Evolutionary conservation across 441 rosid genomes (phyloP).

Genomic region (Kokia cookei): DNA sequence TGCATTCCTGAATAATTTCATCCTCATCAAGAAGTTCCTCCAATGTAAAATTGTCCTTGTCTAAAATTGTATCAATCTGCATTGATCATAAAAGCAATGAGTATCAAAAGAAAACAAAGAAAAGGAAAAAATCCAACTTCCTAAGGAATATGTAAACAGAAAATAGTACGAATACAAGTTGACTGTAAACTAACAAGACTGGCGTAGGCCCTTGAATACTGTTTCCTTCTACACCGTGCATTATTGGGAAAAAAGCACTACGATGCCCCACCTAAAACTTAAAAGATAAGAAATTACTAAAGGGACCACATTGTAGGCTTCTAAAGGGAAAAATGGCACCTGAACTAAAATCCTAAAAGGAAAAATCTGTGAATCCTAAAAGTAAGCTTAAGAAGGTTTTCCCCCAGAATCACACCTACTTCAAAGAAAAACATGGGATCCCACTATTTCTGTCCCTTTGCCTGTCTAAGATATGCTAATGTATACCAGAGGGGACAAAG

Average conservation of each 20-base stretch:
- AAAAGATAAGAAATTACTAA: not conserved
- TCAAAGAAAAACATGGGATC: not conserved
- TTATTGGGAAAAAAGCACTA: not conserved
- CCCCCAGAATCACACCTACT: not conserved
- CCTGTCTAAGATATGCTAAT: not conserved
- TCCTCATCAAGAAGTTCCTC: conserved; percentile 98
- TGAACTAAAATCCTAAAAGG: not conserved
- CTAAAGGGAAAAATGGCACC: not conserved
- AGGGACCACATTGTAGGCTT: not conserved
- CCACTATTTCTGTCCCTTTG: not conserved
- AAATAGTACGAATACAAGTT: not conserved
- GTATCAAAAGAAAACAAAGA: not conserved
- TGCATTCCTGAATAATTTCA: conserved; percentile 98
- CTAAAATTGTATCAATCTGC: conserved; percentile 92
- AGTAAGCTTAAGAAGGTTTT: not conserved
- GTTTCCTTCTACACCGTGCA: not conserved
- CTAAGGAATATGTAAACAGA: not conserved
- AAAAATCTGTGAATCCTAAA: not conserved
- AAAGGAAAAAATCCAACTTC: not conserved
- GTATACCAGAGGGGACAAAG: not conserved
- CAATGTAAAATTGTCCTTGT: conserved; percentile 72
- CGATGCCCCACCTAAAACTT: not conserved
- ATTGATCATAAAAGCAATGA: conserved; percentile 4
- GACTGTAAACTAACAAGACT: not conserved
- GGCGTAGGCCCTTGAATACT: not conserved